Evolutionary conservation across 768 basidiomycete genomes (phyloP), one percentile per base, ranked within the genome.

Genomic region (Mycena haematopus): DNA sequence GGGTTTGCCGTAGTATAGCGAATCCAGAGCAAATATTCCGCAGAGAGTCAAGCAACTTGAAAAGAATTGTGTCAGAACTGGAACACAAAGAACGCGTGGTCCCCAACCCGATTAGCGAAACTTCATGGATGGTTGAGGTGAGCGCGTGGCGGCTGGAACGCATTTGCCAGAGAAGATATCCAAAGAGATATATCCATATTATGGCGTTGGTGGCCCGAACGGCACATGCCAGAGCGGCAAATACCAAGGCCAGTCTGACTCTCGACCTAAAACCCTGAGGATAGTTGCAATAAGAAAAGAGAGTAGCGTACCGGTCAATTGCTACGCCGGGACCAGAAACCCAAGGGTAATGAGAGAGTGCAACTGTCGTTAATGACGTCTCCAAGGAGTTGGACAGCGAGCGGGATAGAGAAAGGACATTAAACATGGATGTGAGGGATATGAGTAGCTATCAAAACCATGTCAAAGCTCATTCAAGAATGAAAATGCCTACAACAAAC

Each of bases 331-430:
- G 69, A 60, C 74, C 77, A 19, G 75, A 72, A 63, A 84, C 77
- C 91, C 91, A 93, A 0, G 91, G 95, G 75, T 92, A 98, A 70
- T 83, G 83, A 14, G 80, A 78, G 58, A 96, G 82, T 1, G 95
- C 96, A 44, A 90, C 75, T 0, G 88, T 88, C 0, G 92, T 91
- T 45, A 99, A 76, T 0, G 93, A 87, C 0, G 95, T 95, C 71
- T 99, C 97, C 27, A 96, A 77, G 14, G 95, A 96, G 72, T 98
- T 99, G 31, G 94, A 96, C 55, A 99, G 78, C 0, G 95, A 92
- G 36, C 97, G 85, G 4, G 95, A 91, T 25, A 97, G 79, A 1
- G 92, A 84, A 55, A 96, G 80, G 0, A 85, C 86, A 75, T 99
- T 86, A 78, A 98, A 99, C 71, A 96, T 86, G 6, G 93, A 96